A percentile compares a stretch with the other conserved stretches of the same genome.
Conservation (phyloP, 164 flowering plant species). For the Platanus orientalis region DNA sequence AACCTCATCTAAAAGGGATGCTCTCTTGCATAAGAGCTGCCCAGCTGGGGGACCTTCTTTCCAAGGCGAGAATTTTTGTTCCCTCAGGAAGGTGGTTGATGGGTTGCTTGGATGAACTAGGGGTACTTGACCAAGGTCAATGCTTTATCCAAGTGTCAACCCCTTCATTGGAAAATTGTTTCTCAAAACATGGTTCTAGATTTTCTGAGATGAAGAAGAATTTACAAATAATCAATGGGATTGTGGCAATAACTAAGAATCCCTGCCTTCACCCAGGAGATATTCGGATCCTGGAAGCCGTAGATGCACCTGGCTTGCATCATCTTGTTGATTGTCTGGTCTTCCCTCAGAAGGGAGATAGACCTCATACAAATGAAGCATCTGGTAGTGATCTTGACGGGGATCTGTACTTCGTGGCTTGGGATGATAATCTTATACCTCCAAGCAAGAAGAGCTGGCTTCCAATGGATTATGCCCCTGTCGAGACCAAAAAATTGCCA, state of each 20-base stretch:
- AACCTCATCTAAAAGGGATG: conserved; percentile 86
- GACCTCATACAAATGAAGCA: conserved; percentile 93
- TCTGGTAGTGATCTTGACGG: conserved; percentile 99
- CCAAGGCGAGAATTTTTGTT: conserved; percentile 87
- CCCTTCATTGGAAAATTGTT: conserved; percentile 66
- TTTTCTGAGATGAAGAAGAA: conserved; percentile 46
- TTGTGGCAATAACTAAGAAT: conserved; percentile 78
- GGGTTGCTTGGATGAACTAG: conserved; percentile 88
- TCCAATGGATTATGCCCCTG: conserved; percentile 81
- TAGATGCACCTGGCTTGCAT: conserved; percentile 67
- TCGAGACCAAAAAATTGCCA: conserved; percentile 32
- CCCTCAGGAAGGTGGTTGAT: conserved; percentile 82
- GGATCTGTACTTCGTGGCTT: conserved; percentile 83
- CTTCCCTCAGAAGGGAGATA: conserved; percentile 89
- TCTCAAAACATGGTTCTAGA: conserved; percentile 63
- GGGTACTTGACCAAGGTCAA: conserved; percentile 82
- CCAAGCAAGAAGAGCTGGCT: conserved; percentile 69
- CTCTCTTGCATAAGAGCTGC: conserved; percentile 68
- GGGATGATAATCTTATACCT: conserved; percentile 83
- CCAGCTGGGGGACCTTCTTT: conserved; percentile 76
- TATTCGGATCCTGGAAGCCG: conserved; percentile 81
- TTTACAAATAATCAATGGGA: conserved; percentile 52
- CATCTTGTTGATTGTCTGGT: conserved; percentile 88
- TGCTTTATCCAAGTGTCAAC: conserved; percentile 86
- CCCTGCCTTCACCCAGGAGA: conserved; percentile 99